phyloP scores from a whole-genome alignment of 768 basidiomycete species.

The Chalciporus chontae region DNA sequence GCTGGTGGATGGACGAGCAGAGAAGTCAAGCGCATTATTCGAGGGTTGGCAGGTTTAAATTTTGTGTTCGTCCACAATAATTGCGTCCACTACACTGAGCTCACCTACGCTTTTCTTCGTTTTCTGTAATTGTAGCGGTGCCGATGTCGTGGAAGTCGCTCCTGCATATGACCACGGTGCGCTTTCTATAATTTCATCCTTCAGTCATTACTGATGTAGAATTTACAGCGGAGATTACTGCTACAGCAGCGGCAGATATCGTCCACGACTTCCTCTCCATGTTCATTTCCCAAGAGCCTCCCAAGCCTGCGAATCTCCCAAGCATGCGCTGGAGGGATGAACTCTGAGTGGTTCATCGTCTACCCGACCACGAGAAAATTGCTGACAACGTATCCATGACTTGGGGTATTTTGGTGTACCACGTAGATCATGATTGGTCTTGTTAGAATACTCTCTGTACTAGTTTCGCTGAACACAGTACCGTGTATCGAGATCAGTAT shows the following conservation, averaged over 20 bases:
- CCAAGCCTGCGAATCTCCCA: constrained; percentile 14
- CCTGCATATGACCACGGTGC: constrained; percentile 27
- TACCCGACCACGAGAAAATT: no score
- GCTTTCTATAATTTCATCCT: not conserved
- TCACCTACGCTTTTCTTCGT: not conserved
- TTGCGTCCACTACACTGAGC: not conserved
- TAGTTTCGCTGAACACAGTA: no score
- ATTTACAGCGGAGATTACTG: constrained; percentile 36
- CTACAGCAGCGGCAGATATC: constrained; percentile 42
- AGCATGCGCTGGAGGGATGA: constrained; percentile 17
- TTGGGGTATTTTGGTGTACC: not conserved
- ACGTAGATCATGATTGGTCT: no score
- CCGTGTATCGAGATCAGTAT: no score
- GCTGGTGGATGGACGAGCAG: constrained; percentile 82
- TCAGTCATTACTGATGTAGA: constrained; percentile 7
- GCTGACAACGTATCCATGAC: not conserved
- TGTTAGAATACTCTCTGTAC: no score
- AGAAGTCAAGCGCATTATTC: constrained; percentile 76
- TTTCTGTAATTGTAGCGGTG: constrained; percentile 11
- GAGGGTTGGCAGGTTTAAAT: constrained; percentile 75
- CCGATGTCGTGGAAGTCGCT: constrained; percentile 25
- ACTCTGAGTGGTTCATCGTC: constrained; percentile 10
- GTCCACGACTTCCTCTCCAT: constrained; percentile 44
- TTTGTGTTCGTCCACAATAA: constrained; percentile 51
- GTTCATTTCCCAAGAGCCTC: constrained; percentile 30